Evolutionary conservation across 2,329 filamentous ascomycete species (phyloP).

Genomic region (Hypomyces perniciosus): DNA sequence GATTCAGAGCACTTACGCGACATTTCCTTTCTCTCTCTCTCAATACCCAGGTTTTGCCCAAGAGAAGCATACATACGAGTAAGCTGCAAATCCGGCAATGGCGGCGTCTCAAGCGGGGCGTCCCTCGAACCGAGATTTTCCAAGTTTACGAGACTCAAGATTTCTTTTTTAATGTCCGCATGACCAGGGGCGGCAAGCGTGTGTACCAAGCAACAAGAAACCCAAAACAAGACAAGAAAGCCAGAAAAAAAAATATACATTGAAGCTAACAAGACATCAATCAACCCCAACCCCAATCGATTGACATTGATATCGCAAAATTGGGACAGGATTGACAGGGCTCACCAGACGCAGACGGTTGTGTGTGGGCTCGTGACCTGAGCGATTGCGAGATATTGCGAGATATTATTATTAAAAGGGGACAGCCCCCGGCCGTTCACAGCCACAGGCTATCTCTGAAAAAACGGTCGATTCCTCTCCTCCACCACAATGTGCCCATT

Average conservation of each 20-base stretch:
- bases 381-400: neutral
- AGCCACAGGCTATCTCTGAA: neutral
- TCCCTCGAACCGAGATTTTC: constrained; percentile 7
- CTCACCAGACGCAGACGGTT: neutral
- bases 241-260: neutral
- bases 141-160: constrained; percentile 9
- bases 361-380: neutral
- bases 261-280: neutral
- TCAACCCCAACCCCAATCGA: neutral
- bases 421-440: neutral
- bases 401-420: neutral
- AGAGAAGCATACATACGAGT: neutral
- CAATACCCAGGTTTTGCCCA: constrained; percentile 7
- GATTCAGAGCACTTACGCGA: constrained; percentile 6
- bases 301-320: neutral
- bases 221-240: neutral
- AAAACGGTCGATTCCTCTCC: neutral
- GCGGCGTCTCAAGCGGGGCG: constrained; percentile 7
- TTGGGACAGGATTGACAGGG: neutral
- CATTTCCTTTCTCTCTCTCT: neutral
- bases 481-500: constrained; percentile 23
- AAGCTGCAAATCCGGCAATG: neutral
- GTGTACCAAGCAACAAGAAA: constrained; percentile 11
- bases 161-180: constrained; percentile 9
- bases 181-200: constrained; percentile 9